Conservation (phyloP, 345 rosid genomes). For the Populus ilicifolia region DNA sequence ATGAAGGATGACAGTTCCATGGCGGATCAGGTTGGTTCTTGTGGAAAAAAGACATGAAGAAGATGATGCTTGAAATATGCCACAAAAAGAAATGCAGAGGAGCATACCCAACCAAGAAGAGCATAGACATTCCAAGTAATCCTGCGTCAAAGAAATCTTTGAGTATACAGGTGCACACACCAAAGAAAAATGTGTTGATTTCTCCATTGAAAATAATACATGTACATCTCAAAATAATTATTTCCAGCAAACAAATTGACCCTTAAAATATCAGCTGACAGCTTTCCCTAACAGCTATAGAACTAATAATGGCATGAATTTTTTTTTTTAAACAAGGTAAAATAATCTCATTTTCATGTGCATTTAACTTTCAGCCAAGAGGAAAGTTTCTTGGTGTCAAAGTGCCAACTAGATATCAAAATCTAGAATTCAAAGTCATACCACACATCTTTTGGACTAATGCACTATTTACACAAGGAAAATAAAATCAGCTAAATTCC, state of each 20-base stretch:
- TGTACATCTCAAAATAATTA: not conserved
- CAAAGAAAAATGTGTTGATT: conserved; percentile 20
- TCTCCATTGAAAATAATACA: not conserved
- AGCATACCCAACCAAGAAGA: conserved; percentile 53
- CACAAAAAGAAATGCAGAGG: conserved; percentile 46
- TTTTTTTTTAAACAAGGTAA: not conserved
- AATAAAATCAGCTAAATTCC: not conserved
- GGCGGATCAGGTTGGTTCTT: conserved; percentile 44
- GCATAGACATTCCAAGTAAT: conserved; percentile 52
- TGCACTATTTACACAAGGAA: not conserved
- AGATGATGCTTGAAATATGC: conserved; percentile 49
- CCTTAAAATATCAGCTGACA: not conserved
- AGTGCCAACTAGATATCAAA: not conserved
- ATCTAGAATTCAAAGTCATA: not conserved
- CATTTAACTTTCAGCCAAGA: not conserved
- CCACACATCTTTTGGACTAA: not conserved
- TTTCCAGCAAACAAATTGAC: not conserved
- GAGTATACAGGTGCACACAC: conserved; percentile 56
- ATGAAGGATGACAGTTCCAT: conserved; percentile 51
- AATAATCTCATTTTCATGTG: not conserved
- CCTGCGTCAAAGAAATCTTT: conserved; percentile 88
- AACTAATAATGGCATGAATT: not conserved
- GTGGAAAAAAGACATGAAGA: conserved; percentile 50
- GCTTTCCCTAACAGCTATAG: not conserved
- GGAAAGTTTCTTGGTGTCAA: not conserved